phyloP scores from a whole-genome alignment of 768 basidiomycete genomes.

The Pluteus cervinus region DNA sequence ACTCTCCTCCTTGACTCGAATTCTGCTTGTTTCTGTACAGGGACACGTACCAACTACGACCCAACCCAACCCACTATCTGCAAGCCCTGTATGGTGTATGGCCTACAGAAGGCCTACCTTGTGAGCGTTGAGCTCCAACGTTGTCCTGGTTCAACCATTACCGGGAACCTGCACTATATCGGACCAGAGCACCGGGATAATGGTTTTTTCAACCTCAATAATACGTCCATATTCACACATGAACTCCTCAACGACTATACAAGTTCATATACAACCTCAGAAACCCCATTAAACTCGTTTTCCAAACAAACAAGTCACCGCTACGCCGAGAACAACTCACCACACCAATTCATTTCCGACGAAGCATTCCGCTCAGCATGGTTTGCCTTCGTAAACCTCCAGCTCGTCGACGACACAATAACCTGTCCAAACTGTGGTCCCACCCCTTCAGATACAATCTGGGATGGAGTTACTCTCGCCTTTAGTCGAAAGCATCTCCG shows the following conservation, averaged over 20 bases:
- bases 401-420: slow-evolving; percentile 16
- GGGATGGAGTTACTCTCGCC: slow-evolving; percentile 25
- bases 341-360: slow-evolving; percentile 18
- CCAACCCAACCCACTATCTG: no score
- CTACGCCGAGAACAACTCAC: slow-evolving; percentile 11
- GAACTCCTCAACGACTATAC: slow-evolving; percentile 29
- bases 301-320: slow-evolving; percentile 12
- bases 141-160: no score
- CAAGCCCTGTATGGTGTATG: no score
- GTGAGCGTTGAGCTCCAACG: no score
- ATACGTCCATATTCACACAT: slow-evolving; percentile 21
- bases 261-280: slow-evolving; percentile 22
- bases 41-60: no score
- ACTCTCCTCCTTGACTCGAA: no score
- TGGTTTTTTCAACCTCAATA: slow-evolving; percentile 30
- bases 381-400: slow-evolving; percentile 24
- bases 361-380: slow-evolving; percentile 24
- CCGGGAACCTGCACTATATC: slow-evolving; percentile 14
- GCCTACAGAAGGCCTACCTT: no score
- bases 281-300: slow-evolving; percentile 28
- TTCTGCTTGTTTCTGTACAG: no score
- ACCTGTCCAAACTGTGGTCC: slow-evolving; percentile 20
- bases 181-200: slow-evolving; percentile 21
- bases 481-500: slow-evolving; percentile 22
- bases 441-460: slow-evolving; percentile 21